Evolutionary conservation across 2,329 filamentous ascomycete species (phyloP), one percentile per base, ranked within the genome.

Genomic region (Claviceps sp.): DNA sequence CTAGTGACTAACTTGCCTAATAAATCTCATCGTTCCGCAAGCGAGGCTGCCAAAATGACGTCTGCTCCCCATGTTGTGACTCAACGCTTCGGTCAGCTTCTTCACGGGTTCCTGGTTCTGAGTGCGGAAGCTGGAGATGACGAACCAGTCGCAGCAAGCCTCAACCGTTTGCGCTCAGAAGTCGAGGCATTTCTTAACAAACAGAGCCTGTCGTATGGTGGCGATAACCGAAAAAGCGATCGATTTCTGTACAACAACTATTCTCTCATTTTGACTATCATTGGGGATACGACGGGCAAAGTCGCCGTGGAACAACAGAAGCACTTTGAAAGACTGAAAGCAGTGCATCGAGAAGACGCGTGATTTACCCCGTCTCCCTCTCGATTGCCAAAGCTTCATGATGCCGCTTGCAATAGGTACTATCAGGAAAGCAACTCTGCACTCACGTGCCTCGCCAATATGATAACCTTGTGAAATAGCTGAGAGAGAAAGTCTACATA

Each of bases 211-310:
- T 73, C 74, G 0, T 87, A 90, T 55, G 82, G 79, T 20, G 70
- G 76, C 1, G 91, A 95, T 61, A 76, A 79, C 56, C 80, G 88
- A 63, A 94, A 94, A 70, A 77, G 85, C 58, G 85, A 91, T 58
- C 76, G 93, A 45, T 97, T 97, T 63, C 67, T 98, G 61, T 93
- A 86, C 64, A 98, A 97, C 65, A 98, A 98, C 66, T 97, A 95
- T 67, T 94, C 88, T 50, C 74, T 98, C 56, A 79, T 98, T n/a
- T 74, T 88, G 60, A 96, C 93, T 11, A 96, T 98, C 55, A 86
- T 98, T 57, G 81, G 85, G 61, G 85, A 91, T 60, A 77, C 80
- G 4, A 75, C 77, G 11, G 88, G 88, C 4, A 87, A 86, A 65
- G 65, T 91, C 61, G 80, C 85, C 1, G 70, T 72, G 23, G 89